Evolutionary conservation across 208 protist genomes (phyloP).

Genomic region (Leishmania gerbilli): DNA sequence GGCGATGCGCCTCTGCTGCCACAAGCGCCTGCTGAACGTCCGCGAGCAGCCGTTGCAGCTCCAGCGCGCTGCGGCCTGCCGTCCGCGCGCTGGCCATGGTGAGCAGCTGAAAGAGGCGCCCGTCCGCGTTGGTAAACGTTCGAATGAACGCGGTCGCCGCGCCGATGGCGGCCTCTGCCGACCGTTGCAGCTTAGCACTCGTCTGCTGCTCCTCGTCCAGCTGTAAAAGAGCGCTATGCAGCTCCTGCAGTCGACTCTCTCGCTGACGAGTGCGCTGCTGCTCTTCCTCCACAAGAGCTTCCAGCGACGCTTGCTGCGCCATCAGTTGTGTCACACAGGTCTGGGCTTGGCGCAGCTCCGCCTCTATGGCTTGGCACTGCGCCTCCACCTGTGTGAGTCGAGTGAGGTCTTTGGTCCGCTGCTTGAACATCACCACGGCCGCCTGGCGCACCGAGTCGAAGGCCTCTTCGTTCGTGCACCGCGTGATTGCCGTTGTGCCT

Average conservation of each 20-base stretch:
- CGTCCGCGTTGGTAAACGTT: conserved; percentile 27
- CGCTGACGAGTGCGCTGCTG: conserved; percentile 50
- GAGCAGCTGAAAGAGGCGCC: conserved; percentile 47
- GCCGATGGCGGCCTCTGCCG: conserved; percentile 36
- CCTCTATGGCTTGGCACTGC: conserved; percentile 27
- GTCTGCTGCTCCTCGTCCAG: conserved; percentile 54
- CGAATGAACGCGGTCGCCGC: conserved; percentile 42
- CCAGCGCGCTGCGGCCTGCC: conserved; percentile 42
- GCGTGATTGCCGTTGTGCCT: not conserved
- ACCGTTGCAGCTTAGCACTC: conserved; percentile 35
- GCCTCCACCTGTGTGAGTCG: conserved; percentile 43
- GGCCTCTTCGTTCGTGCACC: conserved; percentile 33
- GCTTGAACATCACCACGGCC: conserved; percentile 77
- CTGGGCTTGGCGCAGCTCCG: conserved; percentile 37
- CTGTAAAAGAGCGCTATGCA: conserved; percentile 55
- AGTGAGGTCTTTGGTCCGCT: conserved; percentile 85
- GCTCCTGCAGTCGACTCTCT: conserved; percentile 41
- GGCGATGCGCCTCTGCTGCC: conserved; percentile 17
- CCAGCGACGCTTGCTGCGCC: conserved; percentile 47
- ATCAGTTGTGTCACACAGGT: conserved; percentile 37
- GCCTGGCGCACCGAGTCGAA: conserved; percentile 75
- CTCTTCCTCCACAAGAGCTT: conserved; percentile 63
- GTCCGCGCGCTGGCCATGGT: conserved; percentile 30
- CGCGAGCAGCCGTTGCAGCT: conserved; percentile 43
- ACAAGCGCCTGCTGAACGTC: conserved; percentile 39